Evolutionary conservation across 2,329 filamentous ascomycete species (phyloP).

Genomic region (Lasiodiplodia gonubiensis): DNA sequence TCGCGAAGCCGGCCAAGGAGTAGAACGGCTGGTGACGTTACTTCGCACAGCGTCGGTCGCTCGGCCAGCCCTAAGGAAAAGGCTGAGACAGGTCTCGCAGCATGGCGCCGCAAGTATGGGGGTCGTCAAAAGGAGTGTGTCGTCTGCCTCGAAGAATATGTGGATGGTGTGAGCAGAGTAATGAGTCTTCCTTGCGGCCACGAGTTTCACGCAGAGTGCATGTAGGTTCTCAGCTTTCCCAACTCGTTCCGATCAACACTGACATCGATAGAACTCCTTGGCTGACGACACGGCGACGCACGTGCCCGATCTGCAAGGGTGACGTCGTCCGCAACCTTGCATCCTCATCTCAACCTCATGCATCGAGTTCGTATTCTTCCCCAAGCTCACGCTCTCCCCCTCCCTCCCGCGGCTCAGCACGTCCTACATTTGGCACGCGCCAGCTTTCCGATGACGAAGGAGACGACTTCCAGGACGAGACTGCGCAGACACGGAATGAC

Average conservation of each 20-base stretch:
- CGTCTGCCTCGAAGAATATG: constrained; percentile 94
- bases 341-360: constrained; percentile 27
- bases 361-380: constrained; percentile 20
- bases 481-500: constrained; percentile 14
- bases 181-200: constrained; percentile 98
- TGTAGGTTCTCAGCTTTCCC: constrained; percentile 67
- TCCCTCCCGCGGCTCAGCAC: background rate
- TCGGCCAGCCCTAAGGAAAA: constrained; percentile 56
- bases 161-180: constrained; percentile 90
- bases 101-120: constrained; percentile 64
- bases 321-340: constrained; percentile 72
- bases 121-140: constrained; percentile 84
- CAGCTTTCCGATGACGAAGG: constrained; percentile 3
- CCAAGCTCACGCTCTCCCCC: constrained; percentile 14
- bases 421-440: background rate
- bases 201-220: constrained; percentile 98
- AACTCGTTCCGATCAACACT: constrained; percentile 12
- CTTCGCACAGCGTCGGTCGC: constrained; percentile 35
- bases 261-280: constrained; percentile 79
- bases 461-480: constrained; percentile 23
- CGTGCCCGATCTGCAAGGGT: constrained; percentile 98
- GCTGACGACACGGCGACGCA: constrained; percentile 91
- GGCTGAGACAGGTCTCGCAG: constrained; percentile 54
- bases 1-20: constrained; percentile 66
- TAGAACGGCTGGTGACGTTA: constrained; percentile 66